These are phyloP conservation scores for Zizania latifolia DNA, from an alignment of 176 grass and related monocot genomes.

Conservation along the genomic window DNA sequence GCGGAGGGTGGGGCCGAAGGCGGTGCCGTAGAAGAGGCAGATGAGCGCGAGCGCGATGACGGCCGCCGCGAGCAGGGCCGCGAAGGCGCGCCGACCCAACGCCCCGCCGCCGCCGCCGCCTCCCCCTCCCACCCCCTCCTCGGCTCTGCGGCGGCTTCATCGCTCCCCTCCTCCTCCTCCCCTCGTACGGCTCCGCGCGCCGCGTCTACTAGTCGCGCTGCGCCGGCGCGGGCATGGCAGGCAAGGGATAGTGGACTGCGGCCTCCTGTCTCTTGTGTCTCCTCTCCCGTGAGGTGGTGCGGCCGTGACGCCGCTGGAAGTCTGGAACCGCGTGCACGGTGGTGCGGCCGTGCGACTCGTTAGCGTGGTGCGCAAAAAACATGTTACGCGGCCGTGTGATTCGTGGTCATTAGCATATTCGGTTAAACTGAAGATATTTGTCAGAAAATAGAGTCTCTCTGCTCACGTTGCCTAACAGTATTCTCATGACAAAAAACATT, in stretches of 20 bases:
- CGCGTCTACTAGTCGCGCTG: background rate
- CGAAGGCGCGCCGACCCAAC: slow-evolving; percentile 39
- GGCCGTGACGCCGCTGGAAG: too few species aligned
- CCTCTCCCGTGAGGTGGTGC: background rate
- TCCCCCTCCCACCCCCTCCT: background rate
- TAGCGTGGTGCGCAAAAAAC: too few species aligned
- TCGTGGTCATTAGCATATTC: too few species aligned
- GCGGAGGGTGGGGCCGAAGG: slow-evolving; percentile 51
- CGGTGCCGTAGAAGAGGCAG: slow-evolving; percentile 78
- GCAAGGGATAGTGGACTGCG: background rate
- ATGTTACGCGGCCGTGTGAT: too few species aligned
- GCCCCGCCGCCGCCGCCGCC: slow-evolving; percentile 1
- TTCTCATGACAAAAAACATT: too few species aligned
- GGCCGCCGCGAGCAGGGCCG: slow-evolving; percentile 39
- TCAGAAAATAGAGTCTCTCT: too few species aligned
- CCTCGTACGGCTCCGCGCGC: background rate
- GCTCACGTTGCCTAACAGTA: too few species aligned
- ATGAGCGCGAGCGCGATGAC: slow-evolving; percentile 59
- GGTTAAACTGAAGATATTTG: too few species aligned
- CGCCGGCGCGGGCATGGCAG: background rate
- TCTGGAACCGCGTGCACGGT: too few species aligned
- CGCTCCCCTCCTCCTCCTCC: background rate
- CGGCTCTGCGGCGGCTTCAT: slow-evolving; percentile 33
- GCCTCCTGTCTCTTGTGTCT: background rate
- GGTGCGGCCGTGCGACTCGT: too few species aligned